These are phyloP conservation scores for Pouteria glomerata DNA, from an alignment of 148 eudicot species.

Conservation along the genomic window DNA sequence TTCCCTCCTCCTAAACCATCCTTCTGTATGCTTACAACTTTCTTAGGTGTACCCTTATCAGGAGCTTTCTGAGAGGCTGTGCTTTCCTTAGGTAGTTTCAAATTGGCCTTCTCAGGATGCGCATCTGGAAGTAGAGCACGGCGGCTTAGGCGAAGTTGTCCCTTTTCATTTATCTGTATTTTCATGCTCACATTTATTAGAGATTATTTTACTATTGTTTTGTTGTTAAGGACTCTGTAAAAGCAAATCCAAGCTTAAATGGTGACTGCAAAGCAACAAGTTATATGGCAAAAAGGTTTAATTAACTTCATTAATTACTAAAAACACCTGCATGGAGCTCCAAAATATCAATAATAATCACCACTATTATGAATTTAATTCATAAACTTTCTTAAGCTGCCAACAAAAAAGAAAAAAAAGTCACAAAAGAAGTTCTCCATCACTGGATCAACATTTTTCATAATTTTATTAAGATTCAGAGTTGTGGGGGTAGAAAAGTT, in stretches of 20 bases:
- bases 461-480: background rate
- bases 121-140: constrained; percentile 77
- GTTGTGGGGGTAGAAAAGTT: background rate
- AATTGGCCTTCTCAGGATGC: constrained; percentile 45
- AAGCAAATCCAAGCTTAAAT: background rate
- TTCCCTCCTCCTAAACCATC: constrained; percentile 25
- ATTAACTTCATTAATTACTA: background rate
- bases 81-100: constrained; percentile 54
- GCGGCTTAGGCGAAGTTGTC: constrained; percentile 92
- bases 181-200: background rate
- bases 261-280: background rate
- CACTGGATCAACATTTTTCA: background rate
- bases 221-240: background rate
- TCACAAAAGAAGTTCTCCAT: background rate
- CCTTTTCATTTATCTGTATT: constrained; percentile 83
- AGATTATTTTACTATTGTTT: background rate
- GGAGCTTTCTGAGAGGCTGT: constrained; percentile 24
- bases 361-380: background rate
- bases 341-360: background rate
- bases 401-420: background rate
- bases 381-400: background rate
- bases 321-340: background rate
- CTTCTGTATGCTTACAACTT: constrained; percentile 19
- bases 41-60: constrained; percentile 34
- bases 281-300: background rate